Base-by-base conservation (phyloP, 2,329 filamentous ascomycete genomes). In the Byssoonygena ceratinophila region DNA sequence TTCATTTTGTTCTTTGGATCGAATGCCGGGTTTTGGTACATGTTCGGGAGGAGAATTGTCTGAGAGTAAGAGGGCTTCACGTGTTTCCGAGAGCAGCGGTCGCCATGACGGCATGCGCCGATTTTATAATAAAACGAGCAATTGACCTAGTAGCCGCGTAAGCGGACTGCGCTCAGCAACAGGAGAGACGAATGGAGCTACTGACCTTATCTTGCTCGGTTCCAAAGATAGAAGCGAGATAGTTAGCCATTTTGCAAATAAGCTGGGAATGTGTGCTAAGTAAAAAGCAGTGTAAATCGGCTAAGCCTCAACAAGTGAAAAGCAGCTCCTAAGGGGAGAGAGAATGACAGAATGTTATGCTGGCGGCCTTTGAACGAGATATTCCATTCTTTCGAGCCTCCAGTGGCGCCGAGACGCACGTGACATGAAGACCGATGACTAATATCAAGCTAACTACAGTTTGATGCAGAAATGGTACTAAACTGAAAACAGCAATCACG, bases 101-200 rank as follows among this genome's bases (percentile, higher is more conserved):
- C 92, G 68, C 92, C 92, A 78, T 98, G 92, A 58, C 92, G 85
- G 77, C 92, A 98, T 51, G 92, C 92, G 69, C 92, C 92, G 71
- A 98, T 98, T 77, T 98, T 98, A 85, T 96, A 90, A 82, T 98
- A 98, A 81, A 98, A 98, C 54, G 86, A 92, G 81, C 92, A 96
- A 80, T 97, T 96, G 76, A 96, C 90, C 64, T 63, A 50, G 39
- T 31, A 46, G 32, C 45, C 60, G 52, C 59, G 57, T 60, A 56
- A 58, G 59, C 44, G 40, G 32, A 12, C 27, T 11, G 37, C 27
- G 22, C 14, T 14, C 22, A 23, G 8, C 44, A 7, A 18, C 5
- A 20, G 11, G 9, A 23, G 31, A 16, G 5, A 5, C 3, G 31
- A 27, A 20, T 34, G 18, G 32, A n/a, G 34, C 12, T 4, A 47